Conservation (phyloP, 2,329 filamentous ascomycete species). For the Fusarium sp. region DNA sequence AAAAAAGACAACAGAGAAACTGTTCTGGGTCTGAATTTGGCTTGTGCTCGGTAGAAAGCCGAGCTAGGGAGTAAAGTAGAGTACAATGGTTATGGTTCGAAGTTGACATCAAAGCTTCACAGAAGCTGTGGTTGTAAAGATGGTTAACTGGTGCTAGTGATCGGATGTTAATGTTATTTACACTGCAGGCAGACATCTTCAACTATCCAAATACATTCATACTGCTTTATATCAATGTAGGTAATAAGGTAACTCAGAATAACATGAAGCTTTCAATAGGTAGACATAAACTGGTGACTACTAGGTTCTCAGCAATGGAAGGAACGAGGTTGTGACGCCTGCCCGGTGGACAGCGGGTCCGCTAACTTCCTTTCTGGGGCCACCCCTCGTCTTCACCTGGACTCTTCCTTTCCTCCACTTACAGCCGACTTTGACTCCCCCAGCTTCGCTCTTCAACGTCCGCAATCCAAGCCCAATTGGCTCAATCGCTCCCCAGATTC, state of each 20-base stretch:
- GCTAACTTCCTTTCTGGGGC: slow-evolving; percentile 22
- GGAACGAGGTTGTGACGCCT: slow-evolving; percentile 10
- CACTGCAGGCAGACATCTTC: too few species aligned
- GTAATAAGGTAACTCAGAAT: not conserved
- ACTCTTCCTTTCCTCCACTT: slow-evolving; percentile 12
- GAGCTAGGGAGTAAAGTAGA: slow-evolving; percentile 21
- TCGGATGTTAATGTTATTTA: not conserved
- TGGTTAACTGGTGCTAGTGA: not conserved
- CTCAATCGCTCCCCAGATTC: slow-evolving; percentile 5
- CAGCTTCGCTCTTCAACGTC: slow-evolving; percentile 25
- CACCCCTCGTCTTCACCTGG: not conserved
- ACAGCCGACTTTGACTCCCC: slow-evolving; percentile 34
- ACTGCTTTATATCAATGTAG: not conserved
- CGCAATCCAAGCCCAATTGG: not conserved
- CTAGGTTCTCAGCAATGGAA: slow-evolving; percentile 3
- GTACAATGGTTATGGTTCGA: not conserved
- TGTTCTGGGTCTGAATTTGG: not conserved
- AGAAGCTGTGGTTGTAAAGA: not conserved
- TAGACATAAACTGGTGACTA: slow-evolving; percentile 7
- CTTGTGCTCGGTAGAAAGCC: slow-evolving; percentile 40
- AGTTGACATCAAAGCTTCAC: not conserved
- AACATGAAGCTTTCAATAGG: not conserved
- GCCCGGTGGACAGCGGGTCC: slow-evolving; percentile 29
- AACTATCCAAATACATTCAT: not conserved
- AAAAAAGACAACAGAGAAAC: not conserved